Base-by-base conservation (phyloP, 2,329 filamentous ascomycete genomes). In the Aureobasidium sp. region DNA sequence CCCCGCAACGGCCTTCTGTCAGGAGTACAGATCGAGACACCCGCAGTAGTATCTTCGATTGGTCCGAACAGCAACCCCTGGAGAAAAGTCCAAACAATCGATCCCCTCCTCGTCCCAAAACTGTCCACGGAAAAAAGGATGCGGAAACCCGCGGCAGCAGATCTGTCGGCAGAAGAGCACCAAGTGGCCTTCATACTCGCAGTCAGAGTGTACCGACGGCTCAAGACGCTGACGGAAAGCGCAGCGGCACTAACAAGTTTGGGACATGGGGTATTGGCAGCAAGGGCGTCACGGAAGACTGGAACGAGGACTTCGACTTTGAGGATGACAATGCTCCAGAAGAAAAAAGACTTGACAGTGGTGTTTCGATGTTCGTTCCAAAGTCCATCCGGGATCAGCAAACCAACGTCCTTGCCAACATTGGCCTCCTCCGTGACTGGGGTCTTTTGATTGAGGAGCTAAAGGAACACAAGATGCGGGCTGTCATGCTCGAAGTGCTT, bases 301-400 rank as follows among this genome's bases (percentile, higher is more conserved):
- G 88, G 88, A 88, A 91, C 61, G 86, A 90, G 58, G 88, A 94
- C 66, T 93, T 94, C 61, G 86, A 91, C 56, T 90, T 91, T 64
- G 78, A 78, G 19, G 79, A 81, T 42, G 64, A 70, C 11, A 47
- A 40, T 11, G 58, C 57, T 3, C 56, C 58, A 4, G 65, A 68
- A 21, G 70, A 71, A 29, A 70, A 68, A 53, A 65, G 70, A 14
- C 63, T 72, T 50, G 66, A 76, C 63, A 74, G 71, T 58, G 70
- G 70, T 19, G 66, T 71, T 42, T 67, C 64, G 2, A 86, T 89
- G 81, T 69, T 85, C n/a, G 84, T 94, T 21, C 88, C 88, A 0
- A 80, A 84, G 59, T 86, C 81, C 1, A 93, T 94, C 53, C 84
- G 85, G 61, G 87, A 88, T 50, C 86, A 86, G 30, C 88, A 93